Conservation (phyloP, 2,329 filamentous ascomycete species). For the Pestalotiopsis sp. region DNA sequence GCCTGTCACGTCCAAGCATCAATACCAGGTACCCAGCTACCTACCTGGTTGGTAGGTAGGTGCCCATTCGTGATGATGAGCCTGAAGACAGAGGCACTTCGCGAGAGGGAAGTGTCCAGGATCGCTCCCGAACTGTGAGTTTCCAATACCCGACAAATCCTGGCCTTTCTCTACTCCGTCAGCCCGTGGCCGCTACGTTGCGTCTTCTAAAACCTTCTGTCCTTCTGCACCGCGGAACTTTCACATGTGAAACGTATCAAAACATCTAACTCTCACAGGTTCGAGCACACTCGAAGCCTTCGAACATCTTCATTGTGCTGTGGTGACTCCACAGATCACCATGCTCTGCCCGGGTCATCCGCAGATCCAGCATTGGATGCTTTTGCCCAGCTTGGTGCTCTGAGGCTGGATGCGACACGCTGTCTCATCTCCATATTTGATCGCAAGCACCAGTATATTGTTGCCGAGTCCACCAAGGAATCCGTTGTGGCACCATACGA, state of each 20-base stretch:
- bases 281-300: not conserved
- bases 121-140: not conserved
- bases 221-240: not conserved
- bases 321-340: not conserved
- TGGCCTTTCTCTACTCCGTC: too few relatives aligned
- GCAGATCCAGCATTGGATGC: constrained; percentile 20
- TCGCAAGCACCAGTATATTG: constrained; percentile 44
- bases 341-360: not conserved
- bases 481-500: constrained; percentile 30
- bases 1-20: not conserved
- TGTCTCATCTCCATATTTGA: constrained; percentile 54
- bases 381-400: constrained; percentile 48
- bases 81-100: not conserved
- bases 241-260: not conserved
- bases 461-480: constrained; percentile 49
- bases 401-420: constrained; percentile 41
- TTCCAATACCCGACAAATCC: not conserved
- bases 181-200: too few relatives aligned
- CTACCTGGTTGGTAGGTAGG: not conserved
- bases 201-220: too few relatives aligned
- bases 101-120: not conserved
- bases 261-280: not conserved
- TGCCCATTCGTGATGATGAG: not conserved
- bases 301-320: not conserved
- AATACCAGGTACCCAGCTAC: not conserved